A percentile compares a stretch with the other conserved stretches of the same genome.
Conservation (phyloP, 192 early-diverging fungal species). For the Backusella australiensis region DNA sequence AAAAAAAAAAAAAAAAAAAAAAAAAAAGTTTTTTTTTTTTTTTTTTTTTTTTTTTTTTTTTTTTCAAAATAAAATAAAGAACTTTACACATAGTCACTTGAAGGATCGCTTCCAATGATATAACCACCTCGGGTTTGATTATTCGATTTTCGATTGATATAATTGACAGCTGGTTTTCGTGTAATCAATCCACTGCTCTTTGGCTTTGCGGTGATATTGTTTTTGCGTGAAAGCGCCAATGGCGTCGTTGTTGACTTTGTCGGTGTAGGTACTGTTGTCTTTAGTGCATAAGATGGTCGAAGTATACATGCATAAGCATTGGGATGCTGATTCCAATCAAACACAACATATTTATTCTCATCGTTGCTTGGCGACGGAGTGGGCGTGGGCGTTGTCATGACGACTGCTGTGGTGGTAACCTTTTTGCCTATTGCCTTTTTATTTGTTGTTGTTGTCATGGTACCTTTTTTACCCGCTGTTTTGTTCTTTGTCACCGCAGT, state of each 20-base stretch:
- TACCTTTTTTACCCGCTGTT: background rate
- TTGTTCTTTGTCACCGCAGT: background rate
- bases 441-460: background rate
- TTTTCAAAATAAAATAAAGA: background rate
- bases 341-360: background rate
- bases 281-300: background rate
- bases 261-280: background rate
- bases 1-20: no score
- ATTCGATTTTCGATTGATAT: background rate
- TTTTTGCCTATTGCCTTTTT: background rate
- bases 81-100: background rate
- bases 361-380: background rate
- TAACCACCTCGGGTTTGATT: background rate
- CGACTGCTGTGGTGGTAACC: background rate
- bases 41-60: no score
- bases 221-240: background rate
- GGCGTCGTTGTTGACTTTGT: background rate
- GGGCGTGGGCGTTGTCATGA: no score
- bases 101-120: slow-evolving; percentile 5
- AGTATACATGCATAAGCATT: background rate
- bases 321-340: background rate
- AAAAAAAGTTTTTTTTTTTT: no score
- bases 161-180: background rate
- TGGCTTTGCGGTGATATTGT: background rate
- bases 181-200: background rate